phyloP scores from a whole-genome alignment of 768 basidiomycete genomes.

The Xanthoconium purpureum region DNA sequence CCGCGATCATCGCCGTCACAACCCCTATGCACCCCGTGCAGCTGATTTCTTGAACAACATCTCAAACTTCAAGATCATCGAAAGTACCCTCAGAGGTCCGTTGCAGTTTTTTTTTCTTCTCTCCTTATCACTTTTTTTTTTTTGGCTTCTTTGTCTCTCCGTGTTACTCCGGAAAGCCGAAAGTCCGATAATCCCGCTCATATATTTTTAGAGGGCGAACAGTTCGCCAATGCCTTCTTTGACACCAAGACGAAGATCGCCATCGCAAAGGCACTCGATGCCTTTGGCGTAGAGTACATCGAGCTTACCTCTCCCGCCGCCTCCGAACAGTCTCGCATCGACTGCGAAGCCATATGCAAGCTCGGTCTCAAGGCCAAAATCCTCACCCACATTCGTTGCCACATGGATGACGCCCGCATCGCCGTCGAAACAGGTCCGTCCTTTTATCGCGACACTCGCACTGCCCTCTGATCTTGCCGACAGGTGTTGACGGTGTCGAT shows the following conservation, averaged over 20 bases:
- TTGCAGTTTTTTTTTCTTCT: slow-evolving; percentile 7
- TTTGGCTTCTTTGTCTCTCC: background rate
- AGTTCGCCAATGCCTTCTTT: slow-evolving; percentile 99
- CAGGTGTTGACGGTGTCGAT: slow-evolving; percentile 97
- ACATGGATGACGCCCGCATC: slow-evolving; percentile 99
- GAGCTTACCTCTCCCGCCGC: slow-evolving; percentile 98
- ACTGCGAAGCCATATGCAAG: slow-evolving; percentile 99
- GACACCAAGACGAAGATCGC: slow-evolving; percentile 99
- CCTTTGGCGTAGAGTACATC: slow-evolving; percentile 99
- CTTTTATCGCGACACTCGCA: background rate
- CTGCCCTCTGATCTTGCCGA: background rate
- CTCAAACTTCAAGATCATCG: slow-evolving; percentile 94
- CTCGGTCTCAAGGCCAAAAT: slow-evolving; percentile 96
- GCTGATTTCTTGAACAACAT: slow-evolving; percentile 91
- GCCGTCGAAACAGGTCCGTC: slow-evolving; percentile 92
- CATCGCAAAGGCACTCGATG: slow-evolving; percentile 96
- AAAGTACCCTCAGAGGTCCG: slow-evolving; percentile 91
- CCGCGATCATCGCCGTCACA: slow-evolving; percentile 44
- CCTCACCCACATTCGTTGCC: slow-evolving; percentile 97
- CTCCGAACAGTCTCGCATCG: slow-evolving; percentile 88
- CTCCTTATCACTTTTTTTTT: background rate
- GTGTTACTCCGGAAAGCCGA: slow-evolving; percentile 1
- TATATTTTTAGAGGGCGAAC: slow-evolving; percentile 78
- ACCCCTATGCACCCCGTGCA: slow-evolving; percentile 88
- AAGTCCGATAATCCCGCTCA: slow-evolving; percentile 14